Evolutionary conservation across 306 rosid genomes (phyloP).

Genomic region (Lathyrus oleraceus): DNA sequence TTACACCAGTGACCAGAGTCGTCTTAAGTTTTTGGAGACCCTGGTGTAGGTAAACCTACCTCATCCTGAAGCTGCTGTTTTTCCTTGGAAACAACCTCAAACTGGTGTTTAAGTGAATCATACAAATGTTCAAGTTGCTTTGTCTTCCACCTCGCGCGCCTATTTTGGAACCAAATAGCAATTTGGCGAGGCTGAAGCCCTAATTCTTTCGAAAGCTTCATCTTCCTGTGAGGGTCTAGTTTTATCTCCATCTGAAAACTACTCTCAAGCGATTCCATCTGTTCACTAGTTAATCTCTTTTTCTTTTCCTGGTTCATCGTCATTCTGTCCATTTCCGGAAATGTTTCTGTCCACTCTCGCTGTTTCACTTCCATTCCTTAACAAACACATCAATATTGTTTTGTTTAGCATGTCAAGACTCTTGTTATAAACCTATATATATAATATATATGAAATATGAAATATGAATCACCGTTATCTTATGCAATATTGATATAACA

Average conservation of each 20-base stretch:
- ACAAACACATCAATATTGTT: not conserved
- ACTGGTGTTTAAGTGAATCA: slow-evolving; percentile 74
- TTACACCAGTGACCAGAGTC: too few species aligned
- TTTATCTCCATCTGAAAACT: slow-evolving; percentile 87
- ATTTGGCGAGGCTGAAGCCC: slow-evolving; percentile 92
- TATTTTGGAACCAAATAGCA: slow-evolving; percentile 95
- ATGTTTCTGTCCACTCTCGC: slow-evolving; percentile 39
- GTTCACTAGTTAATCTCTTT: slow-evolving; percentile 68
- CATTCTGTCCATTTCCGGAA: slow-evolving; percentile 47
- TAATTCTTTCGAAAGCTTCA: slow-evolving; percentile 84
- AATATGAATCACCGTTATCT: too few species aligned
- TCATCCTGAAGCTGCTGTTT: slow-evolving; percentile 75
- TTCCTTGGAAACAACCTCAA: slow-evolving; percentile 64
- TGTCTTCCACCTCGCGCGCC: slow-evolving; percentile 88
- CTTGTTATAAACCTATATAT: too few species aligned
- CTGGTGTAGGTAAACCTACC: slow-evolving; percentile 40
- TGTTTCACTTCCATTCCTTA: slow-evolving; percentile 72
- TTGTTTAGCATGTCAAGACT: not conserved
- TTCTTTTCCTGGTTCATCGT: slow-evolving; percentile 56
- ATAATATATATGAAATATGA: too few species aligned
- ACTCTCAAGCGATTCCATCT: slow-evolving; percentile 73
- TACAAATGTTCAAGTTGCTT: slow-evolving; percentile 85
- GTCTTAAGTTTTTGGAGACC: not conserved
- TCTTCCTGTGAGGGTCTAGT: slow-evolving; percentile 84
- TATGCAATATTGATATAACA: too few species aligned